Conservation (phyloP, 2,329 filamentous ascomycete genomes). For the Trichocomaceae sp. region DNA sequence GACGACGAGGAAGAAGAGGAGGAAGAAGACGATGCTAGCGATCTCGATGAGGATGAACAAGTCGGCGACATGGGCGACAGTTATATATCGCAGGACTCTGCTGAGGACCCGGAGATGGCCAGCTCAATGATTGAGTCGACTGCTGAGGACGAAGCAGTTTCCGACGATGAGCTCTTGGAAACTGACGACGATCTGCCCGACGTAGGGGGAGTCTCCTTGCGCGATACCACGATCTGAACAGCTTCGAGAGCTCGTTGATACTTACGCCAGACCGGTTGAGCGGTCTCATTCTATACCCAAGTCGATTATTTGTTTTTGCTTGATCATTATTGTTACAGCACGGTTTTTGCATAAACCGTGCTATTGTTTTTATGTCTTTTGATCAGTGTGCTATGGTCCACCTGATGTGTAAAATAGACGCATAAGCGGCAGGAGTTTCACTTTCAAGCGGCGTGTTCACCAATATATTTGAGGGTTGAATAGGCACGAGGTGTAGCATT, state of each 20-base stretch:
- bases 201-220: constrained; percentile 15
- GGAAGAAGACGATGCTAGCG: constrained; percentile 38
- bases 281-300: constrained; percentile 2
- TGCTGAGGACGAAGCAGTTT: neutral
- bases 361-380: neutral
- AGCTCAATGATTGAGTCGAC: constrained; percentile 36
- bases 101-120: constrained; percentile 42
- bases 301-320: neutral
- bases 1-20: constrained; percentile 37
- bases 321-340: neutral
- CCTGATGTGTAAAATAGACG: constrained; percentile 6
- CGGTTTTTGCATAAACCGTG: neutral
- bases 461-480: constrained; percentile 2
- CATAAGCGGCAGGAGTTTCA: constrained; percentile 11
- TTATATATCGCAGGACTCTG: constrained; percentile 31
- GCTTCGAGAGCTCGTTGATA: neutral
- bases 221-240: constrained; percentile 1
- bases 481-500: neutral
- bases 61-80: constrained; percentile 35
- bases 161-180: constrained; percentile 13
- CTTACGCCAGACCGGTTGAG: neutral
- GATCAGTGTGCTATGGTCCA: neutral
- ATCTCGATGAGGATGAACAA: constrained; percentile 43
- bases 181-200: constrained; percentile 37
- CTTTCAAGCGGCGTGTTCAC: constrained; percentile 5